These are phyloP conservation scores for Thermochaetoides dissita DNA, from an alignment of 2,329 filamentous ascomycete genomes.

Conservation along the genomic window DNA sequence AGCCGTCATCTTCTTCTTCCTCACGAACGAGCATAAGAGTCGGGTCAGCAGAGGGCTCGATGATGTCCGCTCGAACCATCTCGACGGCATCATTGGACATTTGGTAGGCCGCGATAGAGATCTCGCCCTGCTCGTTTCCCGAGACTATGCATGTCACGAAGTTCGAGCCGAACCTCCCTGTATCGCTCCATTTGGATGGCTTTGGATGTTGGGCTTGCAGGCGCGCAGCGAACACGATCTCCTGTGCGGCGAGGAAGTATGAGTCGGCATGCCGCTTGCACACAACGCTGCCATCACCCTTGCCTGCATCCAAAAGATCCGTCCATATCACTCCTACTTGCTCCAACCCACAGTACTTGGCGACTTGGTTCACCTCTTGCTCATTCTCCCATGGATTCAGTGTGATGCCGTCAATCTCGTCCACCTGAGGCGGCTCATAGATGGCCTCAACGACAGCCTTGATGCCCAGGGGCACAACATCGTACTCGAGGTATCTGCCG, in stretches of 20 bases:
- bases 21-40: constrained; percentile 87
- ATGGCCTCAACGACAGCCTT: constrained; percentile 96
- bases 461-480: constrained; percentile 80
- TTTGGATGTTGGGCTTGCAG: constrained; percentile 82
- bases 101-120: constrained; percentile 83
- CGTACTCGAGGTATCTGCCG: constrained; percentile 79
- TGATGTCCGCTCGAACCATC: constrained; percentile 89
- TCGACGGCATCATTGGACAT: constrained; percentile 91
- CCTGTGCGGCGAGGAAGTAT: constrained; percentile 83
- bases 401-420: constrained; percentile 79
- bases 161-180: constrained; percentile 82
- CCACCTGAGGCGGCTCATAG: constrained; percentile 84
- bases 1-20: constrained; percentile 71
- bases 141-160: constrained; percentile 94
- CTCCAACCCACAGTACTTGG: constrained; percentile 69
- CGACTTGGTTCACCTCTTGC: constrained; percentile 65
- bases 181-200: constrained; percentile 92
- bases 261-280: constrained; percentile 95
- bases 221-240: constrained; percentile 77
- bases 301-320: constrained; percentile 71
- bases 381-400: constrained; percentile 76
- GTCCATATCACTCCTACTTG: constrained; percentile 91
- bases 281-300: constrained; percentile 69
- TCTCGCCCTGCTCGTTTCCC: constrained; percentile 80
- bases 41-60: constrained; percentile 89